Base-by-base conservation (phyloP, 495 filamentous ascomycete species). In the Penicillium cataractarum region DNA sequence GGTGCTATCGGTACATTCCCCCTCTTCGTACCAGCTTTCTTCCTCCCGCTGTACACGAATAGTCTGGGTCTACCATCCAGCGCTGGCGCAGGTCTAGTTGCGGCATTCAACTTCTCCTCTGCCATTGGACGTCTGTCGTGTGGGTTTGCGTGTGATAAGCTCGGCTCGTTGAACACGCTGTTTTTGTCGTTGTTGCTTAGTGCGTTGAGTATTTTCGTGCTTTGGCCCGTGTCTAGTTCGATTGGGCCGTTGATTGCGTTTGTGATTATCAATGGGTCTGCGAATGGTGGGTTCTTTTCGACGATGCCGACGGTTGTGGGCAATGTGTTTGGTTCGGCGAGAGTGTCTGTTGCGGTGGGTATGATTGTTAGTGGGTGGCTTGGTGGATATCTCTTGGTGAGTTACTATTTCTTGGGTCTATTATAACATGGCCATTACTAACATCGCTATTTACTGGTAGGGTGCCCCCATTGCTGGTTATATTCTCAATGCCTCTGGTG, bases 281-380 rank as follows among this genome's bases (percentile, higher is more conserved):
- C 83, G 1, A 87, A 86, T 65, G 85, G 84, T 0, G 82, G 75
- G 0, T 87, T 87, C 71, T 87, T 87, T 63, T 81, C 81, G 5
- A 84, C 82, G 0, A 82, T 86, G 71, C 84, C 86, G 4, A 89
- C 86, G 6, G 85, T 84, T 8, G 82, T 87, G 1, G 83, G 82
- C 1, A 83, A 80, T 65, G 76, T 86, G 12, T 85, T 87, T 71
- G 83, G 84, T 0, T 81, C 80, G 4, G 78, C 78, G 1, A 70
- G 82, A 12, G 83, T 84, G 49, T 74, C 80, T 39, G 80, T 86
- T 22, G 85, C 80, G 0, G 84, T 88, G 81, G 82, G 83, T 0
- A 87, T 88, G 85, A 76, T 84, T 54, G 80, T 86, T 1, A 86
- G 82, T 10, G 82, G 85, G 1, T 88, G 84, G 85, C 76, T 78